Base-by-base conservation (phyloP, 768 basidiomycete genomes). In the Tylopilus balloui region DNA sequence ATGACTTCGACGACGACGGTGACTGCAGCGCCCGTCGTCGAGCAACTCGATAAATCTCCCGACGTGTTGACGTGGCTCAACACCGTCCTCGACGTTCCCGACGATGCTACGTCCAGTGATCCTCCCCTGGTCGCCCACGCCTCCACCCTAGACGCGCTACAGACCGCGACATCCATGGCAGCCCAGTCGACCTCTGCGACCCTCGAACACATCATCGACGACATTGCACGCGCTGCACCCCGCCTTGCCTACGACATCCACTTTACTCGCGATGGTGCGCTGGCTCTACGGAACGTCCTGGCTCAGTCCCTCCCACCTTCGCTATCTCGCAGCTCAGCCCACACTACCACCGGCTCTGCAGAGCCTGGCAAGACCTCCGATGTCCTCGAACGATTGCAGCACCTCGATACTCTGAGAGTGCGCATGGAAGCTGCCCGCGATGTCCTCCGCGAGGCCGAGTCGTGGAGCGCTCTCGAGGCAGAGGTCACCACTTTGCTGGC, bases 241-340 rank as follows among this genome's bases (percentile, higher is more conserved):
- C 81, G 96, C 32, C 77, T 99, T 39, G 83, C 89, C 1, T 98
- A 96, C 65, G 96, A 98, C 69, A 76, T 99, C 29, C 94, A 98
- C 64, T 96, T 96, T 72, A 94, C 97, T 83, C 86, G 90, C 36
- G 95, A 98, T 59, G 83, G 86, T 27, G 93, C 94, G 1, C 69
- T 87, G 15, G 78, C 87, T 3, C 76, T 98, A 20, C 86, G 88
- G 52, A 72, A 71, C 24, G 71, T 81, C 9, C 73, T 99, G 19
- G 71, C 77, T 24, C 75, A 75, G 27, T 74, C 79, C 0, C 69
- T 80, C 14, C 79, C 79, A 0, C 48, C 42, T 8, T 42, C 50
- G 12, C 64, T 45, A 23, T 42, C 56, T 35, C 37, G 31, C 31
- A 47, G 27, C 32, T 5, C 48, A 9, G 27, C 36, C 15, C 46